Percentiles rank a stretch among this genome's conserved stretches.
These are phyloP conservation scores for Marasmius fiardii DNA, from an alignment of 1,284 basidiomycete genomes.

Conservation along the genomic window DNA sequence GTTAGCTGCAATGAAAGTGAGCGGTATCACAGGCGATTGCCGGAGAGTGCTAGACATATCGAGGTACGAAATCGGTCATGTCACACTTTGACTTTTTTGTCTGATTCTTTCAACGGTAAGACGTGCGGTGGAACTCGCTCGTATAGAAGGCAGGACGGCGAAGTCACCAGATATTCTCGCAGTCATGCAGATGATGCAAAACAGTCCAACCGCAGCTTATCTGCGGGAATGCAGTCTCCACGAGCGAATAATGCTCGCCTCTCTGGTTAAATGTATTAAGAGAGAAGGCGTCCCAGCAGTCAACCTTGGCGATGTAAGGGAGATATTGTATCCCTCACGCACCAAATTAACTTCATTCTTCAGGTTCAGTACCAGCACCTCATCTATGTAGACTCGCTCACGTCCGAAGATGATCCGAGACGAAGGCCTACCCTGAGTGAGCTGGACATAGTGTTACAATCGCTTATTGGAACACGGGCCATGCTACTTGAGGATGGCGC, in stretches of 20 bases:
- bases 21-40: constrained; percentile 93
- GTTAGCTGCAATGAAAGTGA: constrained; percentile 89
- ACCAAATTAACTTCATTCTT: constrained; percentile 5
- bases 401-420: constrained; percentile 45
- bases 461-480: constrained; percentile 68
- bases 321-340: constrained; percentile 2
- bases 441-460: constrained; percentile 60
- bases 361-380: constrained; percentile 69
- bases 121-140: constrained; percentile 82
- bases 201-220: constrained; percentile 84
- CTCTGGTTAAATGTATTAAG: constrained; percentile 80
- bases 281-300: constrained; percentile 88
- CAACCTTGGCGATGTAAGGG: constrained; percentile 72
- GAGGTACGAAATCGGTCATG: constrained; percentile 40
- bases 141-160: constrained; percentile 51
- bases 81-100: no score
- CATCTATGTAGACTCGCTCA: constrained; percentile 55
- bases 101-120: no score
- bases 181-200: constrained; percentile 89
- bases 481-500: constrained; percentile 66
- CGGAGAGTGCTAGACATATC: constrained; percentile 93
- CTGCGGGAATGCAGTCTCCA: constrained; percentile 80
- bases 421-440: constrained; percentile 55
- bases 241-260: constrained; percentile 87
- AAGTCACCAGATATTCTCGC: constrained; percentile 73